Conservation (phyloP, 2,329 filamentous ascomycete species). For the Aureobasidium vineae region DNA sequence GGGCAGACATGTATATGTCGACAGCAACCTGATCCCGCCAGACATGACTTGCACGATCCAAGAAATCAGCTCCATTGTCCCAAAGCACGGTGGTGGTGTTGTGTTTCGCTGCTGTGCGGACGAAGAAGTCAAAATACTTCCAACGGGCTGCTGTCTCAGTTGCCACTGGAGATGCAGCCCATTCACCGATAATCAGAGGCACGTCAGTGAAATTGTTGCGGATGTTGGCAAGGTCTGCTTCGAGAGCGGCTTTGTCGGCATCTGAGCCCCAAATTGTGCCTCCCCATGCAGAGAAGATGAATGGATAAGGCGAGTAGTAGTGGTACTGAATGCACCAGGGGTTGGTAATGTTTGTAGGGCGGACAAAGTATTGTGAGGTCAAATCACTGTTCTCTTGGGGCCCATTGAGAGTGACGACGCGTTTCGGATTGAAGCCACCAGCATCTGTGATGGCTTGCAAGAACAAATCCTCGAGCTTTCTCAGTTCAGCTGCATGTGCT, state of each 20-base stretch:
- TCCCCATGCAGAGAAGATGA: constrained; percentile 54
- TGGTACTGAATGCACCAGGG: constrained; percentile 63
- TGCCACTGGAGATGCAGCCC: constrained; percentile 50
- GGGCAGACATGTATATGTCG: constrained; percentile 50
- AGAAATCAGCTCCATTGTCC: constrained; percentile 59
- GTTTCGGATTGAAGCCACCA: constrained; percentile 55
- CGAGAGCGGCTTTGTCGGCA: constrained; percentile 52
- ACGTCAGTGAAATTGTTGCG: constrained; percentile 56
- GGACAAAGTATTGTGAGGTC: constrained; percentile 56
- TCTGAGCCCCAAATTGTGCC: constrained; percentile 59
- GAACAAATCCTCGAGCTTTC: constrained; percentile 58
- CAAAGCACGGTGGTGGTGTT: constrained; percentile 55
- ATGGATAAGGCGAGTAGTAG: constrained; percentile 57
- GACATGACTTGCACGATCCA: constrained; percentile 49
- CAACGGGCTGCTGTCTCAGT: constrained; percentile 58
- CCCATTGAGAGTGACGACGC: constrained; percentile 58
- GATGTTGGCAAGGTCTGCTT: constrained; percentile 52
- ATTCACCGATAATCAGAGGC: constrained; percentile 60
- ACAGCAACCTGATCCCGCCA: constrained; percentile 55
- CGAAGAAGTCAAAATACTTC: constrained; percentile 58
- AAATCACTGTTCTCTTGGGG: constrained; percentile 53
- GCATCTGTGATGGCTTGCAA: constrained; percentile 54
- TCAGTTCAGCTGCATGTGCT: constrained; percentile 52
- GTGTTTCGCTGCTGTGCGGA: constrained; percentile 51
- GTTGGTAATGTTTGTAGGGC: constrained; percentile 51